Percentiles rank a stretch among this genome's conserved stretches.
phyloP scores from a whole-genome alignment of 306 rosid species.

The Vachellia pachyceras region DNA sequence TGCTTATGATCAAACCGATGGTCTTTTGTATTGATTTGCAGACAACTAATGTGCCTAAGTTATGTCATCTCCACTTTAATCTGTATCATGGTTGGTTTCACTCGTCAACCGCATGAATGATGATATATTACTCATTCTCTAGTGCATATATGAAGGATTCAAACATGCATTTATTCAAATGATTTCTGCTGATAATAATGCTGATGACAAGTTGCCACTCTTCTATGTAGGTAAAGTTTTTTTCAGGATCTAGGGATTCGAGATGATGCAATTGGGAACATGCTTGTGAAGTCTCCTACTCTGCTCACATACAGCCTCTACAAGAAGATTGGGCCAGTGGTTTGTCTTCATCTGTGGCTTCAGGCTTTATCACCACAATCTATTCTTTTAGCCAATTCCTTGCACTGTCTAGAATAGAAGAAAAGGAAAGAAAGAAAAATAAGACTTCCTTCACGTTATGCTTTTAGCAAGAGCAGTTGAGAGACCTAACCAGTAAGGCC shows the following conservation, averaged over 20 bases:
- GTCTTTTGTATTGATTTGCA: slow-evolving; percentile 81
- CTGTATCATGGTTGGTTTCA: slow-evolving; percentile 20
- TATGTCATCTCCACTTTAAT: slow-evolving; percentile 40
- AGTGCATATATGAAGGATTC: slow-evolving; percentile 17
- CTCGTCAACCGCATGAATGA: slow-evolving; percentile 6
- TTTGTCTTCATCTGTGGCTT: slow-evolving; percentile 49
- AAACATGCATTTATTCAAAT: not conserved
- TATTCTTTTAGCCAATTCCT: not conserved
- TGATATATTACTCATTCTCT: slow-evolving; percentile 23
- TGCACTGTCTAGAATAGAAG: not conserved
- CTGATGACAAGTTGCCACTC: slow-evolving; percentile 34
- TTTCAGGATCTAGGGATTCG: slow-evolving; percentile 78
- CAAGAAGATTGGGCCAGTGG: slow-evolving; percentile 95
- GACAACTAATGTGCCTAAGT: slow-evolving; percentile 85
- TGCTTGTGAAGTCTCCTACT: slow-evolving; percentile 92
- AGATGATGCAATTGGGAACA: slow-evolving; percentile 83
- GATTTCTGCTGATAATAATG: slow-evolving; percentile 22
- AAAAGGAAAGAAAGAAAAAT: not conserved
- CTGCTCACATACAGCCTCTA: slow-evolving; percentile 81
- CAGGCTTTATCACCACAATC: slow-evolving; percentile 16
- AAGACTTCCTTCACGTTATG: not conserved
- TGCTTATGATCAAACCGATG: slow-evolving; percentile 83
- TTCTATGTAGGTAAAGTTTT: slow-evolving; percentile 68
- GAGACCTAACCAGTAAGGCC: slow-evolving; percentile 1
- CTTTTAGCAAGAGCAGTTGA: not conserved